Base-by-base conservation (phyloP, 345 rosid species). In the Dimocarpus longan region DNA sequence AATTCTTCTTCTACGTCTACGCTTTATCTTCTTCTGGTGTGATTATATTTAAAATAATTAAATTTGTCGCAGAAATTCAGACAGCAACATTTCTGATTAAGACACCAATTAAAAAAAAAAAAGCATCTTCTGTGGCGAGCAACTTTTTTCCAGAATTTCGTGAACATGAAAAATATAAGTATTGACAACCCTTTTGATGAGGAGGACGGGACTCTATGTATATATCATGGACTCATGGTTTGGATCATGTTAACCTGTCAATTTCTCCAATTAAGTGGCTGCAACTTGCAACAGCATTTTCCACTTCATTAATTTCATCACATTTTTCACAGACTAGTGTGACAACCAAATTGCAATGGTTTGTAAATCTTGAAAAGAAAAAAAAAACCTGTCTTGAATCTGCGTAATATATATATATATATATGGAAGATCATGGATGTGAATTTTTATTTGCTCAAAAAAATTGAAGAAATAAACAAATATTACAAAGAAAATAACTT, bases 61-160 rank as follows among this genome's bases (percentile, higher is more conserved):
- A 32, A 6, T 22, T 52, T 75, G 71, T 50, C 26, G 39, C 57
- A 10, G 37, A 71, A 70, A 26, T 19, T 80, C 43, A 54, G 79
- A 80, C 76, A 76, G 32, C 76, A 63, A 70, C 79, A 44, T 80
- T 66, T 63, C 22, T 11, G 67, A 80, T 24, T 76, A 64, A 5
- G 73, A 76, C 73, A 56, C 54, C 26, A 52, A 46, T 21, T 44
- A n/a, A 24, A 7, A 75, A 52, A 26, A 24, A 32, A 3, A 2
- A 32, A 32, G 59, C 70, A 63, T 63, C 57, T 74, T 74, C 44
- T 44, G 60, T 64, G 78, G 78, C 44, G 26, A 28, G 70, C 59
- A 74, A 16, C 70, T 21, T n/a, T 46, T 28, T 18, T 32, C 44
- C 44, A 63, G 59, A 64, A 74, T 60, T 52, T 52, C 16, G n/a